These are phyloP conservation scores for Hordeum pubiflorum DNA, from an alignment of 202 grass and related monocot species.

Conservation along the genomic window DNA sequence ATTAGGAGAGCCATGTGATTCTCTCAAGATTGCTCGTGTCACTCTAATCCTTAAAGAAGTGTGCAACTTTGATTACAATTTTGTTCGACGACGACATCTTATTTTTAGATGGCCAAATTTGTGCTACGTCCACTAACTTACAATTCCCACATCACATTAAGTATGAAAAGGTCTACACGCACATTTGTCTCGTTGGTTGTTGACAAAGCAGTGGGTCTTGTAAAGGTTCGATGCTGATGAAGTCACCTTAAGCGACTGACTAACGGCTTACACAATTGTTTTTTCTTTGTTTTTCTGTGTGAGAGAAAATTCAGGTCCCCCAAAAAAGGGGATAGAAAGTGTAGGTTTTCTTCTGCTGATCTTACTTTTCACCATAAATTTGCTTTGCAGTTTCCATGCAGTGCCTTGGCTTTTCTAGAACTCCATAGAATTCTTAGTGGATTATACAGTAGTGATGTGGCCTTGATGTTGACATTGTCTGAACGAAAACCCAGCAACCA, in stretches of 20 bases:
- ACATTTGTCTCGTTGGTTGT: conserved; percentile 25
- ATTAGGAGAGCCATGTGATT: conserved; percentile 19
- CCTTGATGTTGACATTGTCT: conserved; percentile 35
- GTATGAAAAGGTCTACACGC: conserved; percentile 20
- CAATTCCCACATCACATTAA: conserved; percentile 26
- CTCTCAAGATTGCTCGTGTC: conserved; percentile 21
- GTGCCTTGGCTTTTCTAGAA: not conserved
- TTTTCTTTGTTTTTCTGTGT: not conserved
- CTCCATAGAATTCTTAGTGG: not conserved
- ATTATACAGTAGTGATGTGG: conserved; percentile 27
- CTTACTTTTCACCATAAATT: not conserved
- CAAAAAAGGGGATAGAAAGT: too few species aligned
- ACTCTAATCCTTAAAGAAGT: conserved; percentile 11
- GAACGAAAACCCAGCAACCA: conserved; percentile 38
- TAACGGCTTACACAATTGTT: not conserved
- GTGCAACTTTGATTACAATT: conserved; percentile 20
- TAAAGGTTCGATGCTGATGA: conserved; percentile 20
- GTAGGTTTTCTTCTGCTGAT: too few species aligned
- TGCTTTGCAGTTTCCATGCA: not conserved
- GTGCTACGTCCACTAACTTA: conserved; percentile 18
- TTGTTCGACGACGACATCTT: conserved; percentile 26
- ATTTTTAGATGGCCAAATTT: conserved; percentile 31
- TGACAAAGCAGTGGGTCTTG: conserved; percentile 20
- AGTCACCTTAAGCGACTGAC: not conserved
- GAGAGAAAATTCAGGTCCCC: too few species aligned